phyloP scores from a whole-genome alignment of 148 eudicot species.

The Amaranthus cruentus region DNA sequence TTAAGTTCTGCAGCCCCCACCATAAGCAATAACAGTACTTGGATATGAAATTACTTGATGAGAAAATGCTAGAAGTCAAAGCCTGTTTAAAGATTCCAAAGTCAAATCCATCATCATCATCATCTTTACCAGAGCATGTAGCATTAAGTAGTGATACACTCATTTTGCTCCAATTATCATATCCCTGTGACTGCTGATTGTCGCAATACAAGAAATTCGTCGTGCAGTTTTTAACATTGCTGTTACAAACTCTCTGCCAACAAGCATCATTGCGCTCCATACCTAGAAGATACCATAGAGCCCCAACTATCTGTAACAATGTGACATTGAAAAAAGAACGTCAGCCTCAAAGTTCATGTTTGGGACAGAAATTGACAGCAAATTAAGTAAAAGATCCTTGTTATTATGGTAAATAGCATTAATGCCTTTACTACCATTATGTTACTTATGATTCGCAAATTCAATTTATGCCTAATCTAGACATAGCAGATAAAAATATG shows the following conservation, averaged over 20 bases:
- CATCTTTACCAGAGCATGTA: constrained; percentile 35
- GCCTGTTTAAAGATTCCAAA: constrained; percentile 85
- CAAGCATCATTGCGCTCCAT: constrained; percentile 73
- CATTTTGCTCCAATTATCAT: constrained; percentile 37
- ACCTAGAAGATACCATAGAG: constrained; percentile 75
- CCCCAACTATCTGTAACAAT: constrained; percentile 76
- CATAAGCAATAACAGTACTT: constrained; percentile 86
- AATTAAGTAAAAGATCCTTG: neutral
- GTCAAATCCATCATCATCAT: constrained; percentile 55
- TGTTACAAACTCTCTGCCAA: constrained; percentile 64
- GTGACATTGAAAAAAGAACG: constrained; percentile 9
- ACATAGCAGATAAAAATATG: too few species aligned
- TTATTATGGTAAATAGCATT: neutral
- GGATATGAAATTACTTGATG: constrained; percentile 48
- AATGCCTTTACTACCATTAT: neutral
- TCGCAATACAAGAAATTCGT: constrained; percentile 63
- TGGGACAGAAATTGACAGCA: too few species aligned
- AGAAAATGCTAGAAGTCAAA: constrained; percentile 60
- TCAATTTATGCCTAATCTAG: too few species aligned
- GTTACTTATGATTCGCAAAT: too few species aligned
- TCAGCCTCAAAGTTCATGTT: neutral
- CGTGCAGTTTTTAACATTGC: constrained; percentile 19
- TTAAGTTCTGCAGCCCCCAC: constrained; percentile 94
- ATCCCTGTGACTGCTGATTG: constrained; percentile 38
- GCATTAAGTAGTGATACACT: constrained; percentile 34